Conservation (phyloP, 2,329 filamentous ascomycete species). For the Elsinoe batatas region DNA sequence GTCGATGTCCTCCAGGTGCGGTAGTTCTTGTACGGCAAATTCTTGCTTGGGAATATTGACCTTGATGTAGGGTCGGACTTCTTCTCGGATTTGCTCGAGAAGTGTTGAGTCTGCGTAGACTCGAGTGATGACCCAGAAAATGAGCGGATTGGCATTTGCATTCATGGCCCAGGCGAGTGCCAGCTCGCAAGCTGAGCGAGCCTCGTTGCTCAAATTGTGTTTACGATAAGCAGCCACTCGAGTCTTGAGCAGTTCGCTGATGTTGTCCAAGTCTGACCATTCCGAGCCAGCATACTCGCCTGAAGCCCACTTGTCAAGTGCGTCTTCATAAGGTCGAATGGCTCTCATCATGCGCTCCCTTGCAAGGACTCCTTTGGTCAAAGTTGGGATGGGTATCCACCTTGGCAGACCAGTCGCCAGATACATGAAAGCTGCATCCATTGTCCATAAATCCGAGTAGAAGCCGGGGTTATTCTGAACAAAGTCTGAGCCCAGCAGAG, state of each 20-base stretch:
- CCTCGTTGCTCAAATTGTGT: conserved; percentile 23
- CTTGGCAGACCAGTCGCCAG: conserved; percentile 47
- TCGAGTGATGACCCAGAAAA: conserved; percentile 31
- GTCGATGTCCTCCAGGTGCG: conserved; percentile 25
- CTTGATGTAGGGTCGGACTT: conserved; percentile 25
- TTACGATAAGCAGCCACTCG: conserved; percentile 25
- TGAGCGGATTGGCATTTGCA: conserved; percentile 41
- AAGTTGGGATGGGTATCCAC: conserved; percentile 44
- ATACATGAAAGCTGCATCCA: conserved; percentile 46
- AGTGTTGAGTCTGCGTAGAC: conserved; percentile 27
- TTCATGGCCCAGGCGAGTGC: conserved; percentile 47
- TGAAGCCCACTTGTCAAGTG: conserved; percentile 24
- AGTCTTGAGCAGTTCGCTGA: conserved; percentile 26
- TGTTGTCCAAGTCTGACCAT: conserved; percentile 26
- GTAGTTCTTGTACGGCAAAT: conserved; percentile 26
- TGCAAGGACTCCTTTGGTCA: conserved; percentile 39
- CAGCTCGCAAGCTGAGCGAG: conserved; percentile 32
- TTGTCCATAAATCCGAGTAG: conserved; percentile 44
- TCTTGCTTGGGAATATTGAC: conserved; percentile 24
- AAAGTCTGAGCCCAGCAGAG: conserved; percentile 45
- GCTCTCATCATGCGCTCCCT: conserved; percentile 22
- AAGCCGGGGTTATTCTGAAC: conserved; percentile 43
- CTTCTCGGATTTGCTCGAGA: conserved; percentile 26
- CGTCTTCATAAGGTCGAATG: conserved; percentile 23
- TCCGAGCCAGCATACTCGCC: conserved; percentile 25